Evolutionary conservation across 1,139 yeast genomes (phyloP).

Genomic region (Pichia sp.): DNA sequence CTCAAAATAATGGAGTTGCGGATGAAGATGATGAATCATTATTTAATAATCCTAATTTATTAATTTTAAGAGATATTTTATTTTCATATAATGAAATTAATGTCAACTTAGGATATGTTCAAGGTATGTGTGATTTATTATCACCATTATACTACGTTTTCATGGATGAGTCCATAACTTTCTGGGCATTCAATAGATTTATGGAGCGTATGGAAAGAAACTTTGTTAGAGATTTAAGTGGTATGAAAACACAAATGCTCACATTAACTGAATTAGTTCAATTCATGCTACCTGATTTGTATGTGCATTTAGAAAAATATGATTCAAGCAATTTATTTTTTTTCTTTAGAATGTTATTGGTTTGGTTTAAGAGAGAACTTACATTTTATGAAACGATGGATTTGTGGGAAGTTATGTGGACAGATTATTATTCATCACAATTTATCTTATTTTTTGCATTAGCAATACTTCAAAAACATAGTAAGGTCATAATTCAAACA

Average conservation of each 20-base stretch:
- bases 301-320: slow-evolving; percentile 75
- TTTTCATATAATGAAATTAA: slow-evolving; percentile 84
- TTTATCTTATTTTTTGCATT: slow-evolving; percentile 82
- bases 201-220: slow-evolving; percentile 97
- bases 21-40: slow-evolving; percentile 45
- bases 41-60: slow-evolving; percentile 58
- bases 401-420: slow-evolving; percentile 90
- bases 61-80: slow-evolving; percentile 67
- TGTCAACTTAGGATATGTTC: slow-evolving; percentile 83
- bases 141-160: slow-evolving; percentile 78
- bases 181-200: slow-evolving; percentile 82
- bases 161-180: slow-evolving; percentile 72
- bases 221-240: slow-evolving; percentile 83
- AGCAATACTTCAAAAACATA: slow-evolving; percentile 81
- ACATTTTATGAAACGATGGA: slow-evolving; percentile 69
- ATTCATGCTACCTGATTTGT: slow-evolving; percentile 80
- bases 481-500: slow-evolving; percentile 68
- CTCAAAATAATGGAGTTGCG: slow-evolving; percentile 40
- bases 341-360: slow-evolving; percentile 88
- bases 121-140: slow-evolving; percentile 93
- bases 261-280: slow-evolving; percentile 78
- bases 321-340: slow-evolving; percentile 88
- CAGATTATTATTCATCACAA: slow-evolving; percentile 79
- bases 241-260: slow-evolving; percentile 84
- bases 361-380: slow-evolving; percentile 93